Base-by-base conservation (phyloP, 2,329 filamentous ascomycete genomes). In the Arthrobotrys iridis region DNA sequence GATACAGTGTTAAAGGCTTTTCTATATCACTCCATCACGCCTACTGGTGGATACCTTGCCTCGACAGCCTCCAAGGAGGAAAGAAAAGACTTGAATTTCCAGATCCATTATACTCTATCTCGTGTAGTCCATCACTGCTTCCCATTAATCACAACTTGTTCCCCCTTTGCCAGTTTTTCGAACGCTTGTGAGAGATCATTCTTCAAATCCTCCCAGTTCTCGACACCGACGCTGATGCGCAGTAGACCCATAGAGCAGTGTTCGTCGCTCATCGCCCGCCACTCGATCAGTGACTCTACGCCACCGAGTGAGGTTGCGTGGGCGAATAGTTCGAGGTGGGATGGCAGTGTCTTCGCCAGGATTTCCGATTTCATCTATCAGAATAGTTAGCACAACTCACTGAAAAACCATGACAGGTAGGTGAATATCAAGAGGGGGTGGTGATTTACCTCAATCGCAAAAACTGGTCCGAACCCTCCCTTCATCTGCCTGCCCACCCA, bases 211-310 rank as follows among this genome's bases (percentile, higher is more conserved):
- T 95, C 91, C 85, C 91, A 91, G 50, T 87, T 88, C 84, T 99
- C 95, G 30, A 97, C 87, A 0, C 95, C 95, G 33, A 97, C 84
- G 81, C 93, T 97, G 28, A 99, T 84, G 59, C 95, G 85, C 82
- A 97, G 80, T 81, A 98, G 82, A 70, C 87, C 85, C 80, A 85
- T 87, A 80, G 96, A 92, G 40, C 96, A 89, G 0, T 82, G 85
- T 2, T 83, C 79, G 84, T 99, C 95, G 72, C 89, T 90, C 92
- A 99, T 95, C 52, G 91, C 88, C 72, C 95, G 86, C 95, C 95
- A 99, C 86, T 99, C 95, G 79, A 99, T 93, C 84, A 98, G 83
- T 80, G 92, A 95, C 86, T 98, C 95, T 7, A 98, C 93, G 3
- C 95, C 94, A 1, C 95, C 95, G 26, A 98, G 83, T 82, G 92